Base-by-base conservation (phyloP, 768 basidiomycete genomes). In the Leccinum boreale region DNA sequence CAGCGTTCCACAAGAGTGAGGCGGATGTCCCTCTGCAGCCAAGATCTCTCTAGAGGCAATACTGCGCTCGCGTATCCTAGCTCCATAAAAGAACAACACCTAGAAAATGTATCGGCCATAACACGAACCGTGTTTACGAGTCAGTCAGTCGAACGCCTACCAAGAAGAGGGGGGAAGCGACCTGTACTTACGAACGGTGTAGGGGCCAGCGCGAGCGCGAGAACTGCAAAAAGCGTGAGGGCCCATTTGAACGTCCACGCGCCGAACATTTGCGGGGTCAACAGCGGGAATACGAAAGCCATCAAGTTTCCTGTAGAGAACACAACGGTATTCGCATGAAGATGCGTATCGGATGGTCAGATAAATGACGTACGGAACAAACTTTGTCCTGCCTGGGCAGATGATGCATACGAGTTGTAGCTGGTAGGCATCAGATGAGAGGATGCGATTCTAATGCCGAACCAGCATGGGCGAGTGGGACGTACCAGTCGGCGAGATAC, bases 381-480 rank as follows among this genome's bases (percentile, higher is more conserved):
- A 42, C 75, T 79, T 60, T 81, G 81, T 0, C 77, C 84, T 0
- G 83, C 84, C 51, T 83, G 72, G 0, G 81, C 84, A 10, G 79
- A 81, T 6, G 81, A 83, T 1, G 84, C 79, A 60, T 81, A 84
- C 6, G 72, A 67, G 7, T 73, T 73, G 57, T 78, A 77, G 58
- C 78, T 79, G 49, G 12, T 45, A 26, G 28, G 33, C 3, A 26
- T 58, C 50, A 23, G 19, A 51, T 11, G 24, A 15, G 56, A 10
- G 21, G 21, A 36, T 19, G 52, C 9, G 4, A 8, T 39, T 39
- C 36, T n/a, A 1, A n/a, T 39, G 17, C 17, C 17, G 9, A 5
- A 23, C 36, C 10, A 5, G 1, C 17, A 3, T 14, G 17, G 8
- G 33, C 15, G 5, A 21, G 29, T 17, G 3, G 7, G 4, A 62